Evolutionary conservation across 441 rosid genomes (phyloP).

Genomic region (Manihot esculenta): DNA sequence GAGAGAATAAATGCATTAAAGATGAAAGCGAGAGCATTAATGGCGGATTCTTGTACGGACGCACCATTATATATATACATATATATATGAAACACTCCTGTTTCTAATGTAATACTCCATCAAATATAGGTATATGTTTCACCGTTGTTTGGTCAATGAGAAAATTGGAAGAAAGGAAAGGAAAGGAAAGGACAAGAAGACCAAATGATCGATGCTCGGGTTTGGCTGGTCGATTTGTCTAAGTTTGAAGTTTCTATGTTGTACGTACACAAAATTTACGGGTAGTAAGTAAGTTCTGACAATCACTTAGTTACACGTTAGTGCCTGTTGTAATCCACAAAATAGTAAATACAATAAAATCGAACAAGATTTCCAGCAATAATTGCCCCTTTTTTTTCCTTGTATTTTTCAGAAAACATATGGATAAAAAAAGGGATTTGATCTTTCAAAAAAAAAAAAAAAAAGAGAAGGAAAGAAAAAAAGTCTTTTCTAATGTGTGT

Average conservation of each 20-base stretch:
- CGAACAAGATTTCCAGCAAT: neutral
- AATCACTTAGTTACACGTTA: neutral
- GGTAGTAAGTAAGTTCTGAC: neutral
- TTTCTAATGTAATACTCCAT: no score
- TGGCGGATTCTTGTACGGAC: conserved; percentile 38
- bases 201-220: neutral
- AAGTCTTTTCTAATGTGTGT: no score
- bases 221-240: neutral
- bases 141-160: conserved; percentile 10
- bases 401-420: no score
- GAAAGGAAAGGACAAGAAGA: no score
- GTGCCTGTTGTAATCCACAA: neutral
- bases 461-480: no score
- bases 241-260: neutral
- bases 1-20: conserved; percentile 16
- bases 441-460: no score
- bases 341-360: neutral
- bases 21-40: conserved; percentile 45
- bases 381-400: neutral
- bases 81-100: no score
- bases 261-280: no score
- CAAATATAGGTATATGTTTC: neutral
- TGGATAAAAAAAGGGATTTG: no score
- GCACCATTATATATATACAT: conserved; percentile 22
- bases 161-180: conserved; percentile 14